Evolutionary conservation across 352 stramenopile species (phyloP), one percentile per base, ranked within the genome.

Genomic region (Phytophthora boehmeriae): DNA sequence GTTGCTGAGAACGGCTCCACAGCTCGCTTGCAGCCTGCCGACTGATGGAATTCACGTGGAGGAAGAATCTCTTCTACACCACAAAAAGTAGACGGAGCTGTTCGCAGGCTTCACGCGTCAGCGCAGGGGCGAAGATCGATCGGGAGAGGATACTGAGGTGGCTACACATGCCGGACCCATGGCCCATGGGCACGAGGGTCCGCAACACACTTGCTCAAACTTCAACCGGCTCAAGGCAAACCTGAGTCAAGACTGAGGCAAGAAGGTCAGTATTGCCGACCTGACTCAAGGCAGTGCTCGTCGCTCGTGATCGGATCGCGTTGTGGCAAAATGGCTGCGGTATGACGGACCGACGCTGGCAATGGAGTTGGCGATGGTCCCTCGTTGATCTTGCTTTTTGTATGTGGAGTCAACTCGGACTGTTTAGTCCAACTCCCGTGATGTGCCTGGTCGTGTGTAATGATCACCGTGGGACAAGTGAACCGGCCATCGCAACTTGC

Each of bases 381-480:
- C 25, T 30, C 25, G 25, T n/a, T n/a, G n/a, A n/a, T n/a, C n/a
- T n/a, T n/a, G n/a, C n/a, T n/a, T n/a, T n/a, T n/a, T n/a, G n/a
- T 43, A 23, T 44, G 43, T 52, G 38, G 36, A 64, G 46, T 42
- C 44, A 54, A 50, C 35, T 4, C 35, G 22, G 30, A 20, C 6
- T 30, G n/a, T 54, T 54, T 55, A 47, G 55, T 70, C 55, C 46
- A 49, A 50, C 53, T 14, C 16, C 17, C 43, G 19, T 28, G 43
- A 30, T 28, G 34, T 49, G 50, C 54, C 60, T 69, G 64, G 19
- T 52, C 20, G 66, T 75, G 46, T 61, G 60, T 71, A 74, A 71
- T 67, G 61, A 71, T 70, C 55, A 58, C 51, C 8, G 66, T 70
- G 61, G 66, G 60, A 67, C 46, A 11, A 9, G 2, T 16, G 59